Evolutionary conservation across 2,329 filamentous ascomycete species (phyloP), one percentile per base, ranked within the genome.

Genomic region (Salinomyces thailandicus): DNA sequence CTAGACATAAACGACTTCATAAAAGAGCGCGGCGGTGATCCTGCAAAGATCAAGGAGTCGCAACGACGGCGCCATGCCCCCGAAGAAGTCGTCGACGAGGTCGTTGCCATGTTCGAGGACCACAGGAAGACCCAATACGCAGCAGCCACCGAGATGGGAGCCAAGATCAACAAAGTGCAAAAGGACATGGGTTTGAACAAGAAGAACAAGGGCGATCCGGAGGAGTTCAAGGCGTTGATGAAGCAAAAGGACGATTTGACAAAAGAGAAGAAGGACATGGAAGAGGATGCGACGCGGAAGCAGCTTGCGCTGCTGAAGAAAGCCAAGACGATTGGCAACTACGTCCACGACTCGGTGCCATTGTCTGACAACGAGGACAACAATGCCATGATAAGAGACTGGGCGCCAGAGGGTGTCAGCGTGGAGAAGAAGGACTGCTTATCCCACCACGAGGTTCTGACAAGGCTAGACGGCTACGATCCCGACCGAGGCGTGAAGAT

Each of bases 361-460:
- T 67, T 91, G 46, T 85, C 79, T 63, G 73, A 86, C 55, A 85
- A 84, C 57, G 86, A 94, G 70, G 75, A 78, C 60, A 75, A 93
- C 69, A 96, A 98, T 62, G 69, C 67, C 28, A 62, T 86, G 19
- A 69, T 84, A 50, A 75, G 78, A 53, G 81, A 73, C 18, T 98
- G 87, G 87, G 74, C 76, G 4, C 89, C 89, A 0, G 78, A 85
- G 48, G 79, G 79, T 36, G 72, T 79, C 40, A 72, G 66, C 15
- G 75, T 83, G 33, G 77, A 86, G 63, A 87, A 87, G 70, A 75
- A 77, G 51, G 72, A 81, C 39, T 73, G 69, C 44, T 79, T 96
- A 44, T 94, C 87, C 35, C 91, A 98, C 62, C 91, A 98, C 62
- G 89, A 96, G 59, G 86, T 98, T 37, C 75, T 96, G 42, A 77